Percentiles rank a stretch among this genome's conserved stretches.
Evolutionary conservation across 164 flowering plant species (phyloP).

Genomic region (Echeveria elegans): DNA sequence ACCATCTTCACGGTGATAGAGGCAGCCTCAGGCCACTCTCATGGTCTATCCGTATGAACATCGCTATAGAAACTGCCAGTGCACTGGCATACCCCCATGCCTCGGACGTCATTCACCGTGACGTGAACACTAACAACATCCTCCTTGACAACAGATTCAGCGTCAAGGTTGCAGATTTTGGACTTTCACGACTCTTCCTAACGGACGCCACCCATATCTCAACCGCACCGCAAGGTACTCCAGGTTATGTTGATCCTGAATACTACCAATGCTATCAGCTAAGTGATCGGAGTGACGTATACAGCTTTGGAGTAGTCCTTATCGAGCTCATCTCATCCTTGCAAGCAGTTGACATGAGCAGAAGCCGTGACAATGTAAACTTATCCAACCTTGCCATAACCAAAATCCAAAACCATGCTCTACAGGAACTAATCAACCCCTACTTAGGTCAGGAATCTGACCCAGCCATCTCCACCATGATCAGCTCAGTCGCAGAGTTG

Average conservation of each 20-base stretch:
- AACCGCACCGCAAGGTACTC: conserved; percentile 9
- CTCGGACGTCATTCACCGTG: conserved; percentile 6
- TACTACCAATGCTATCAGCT: conserved; percentile 9
- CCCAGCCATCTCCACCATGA: neutral
- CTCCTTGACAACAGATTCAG: conserved; percentile 5
- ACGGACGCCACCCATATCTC: conserved; percentile 8
- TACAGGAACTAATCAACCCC: conserved; percentile 3
- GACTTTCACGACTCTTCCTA: conserved; percentile 2
- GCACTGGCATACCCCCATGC: conserved; percentile 5
- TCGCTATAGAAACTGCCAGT: conserved; percentile 2
- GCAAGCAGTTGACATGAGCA: conserved; percentile 3
- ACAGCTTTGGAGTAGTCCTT: conserved; percentile 9
- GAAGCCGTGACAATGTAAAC: conserved; percentile 3
- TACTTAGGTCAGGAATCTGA: neutral
- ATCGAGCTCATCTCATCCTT: conserved; percentile 9
- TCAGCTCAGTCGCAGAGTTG: neutral
- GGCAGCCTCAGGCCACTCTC: neutral
- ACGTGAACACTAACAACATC: conserved; percentile 10
- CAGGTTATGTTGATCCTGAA: conserved; percentile 8
- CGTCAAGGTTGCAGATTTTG: conserved; percentile 7
- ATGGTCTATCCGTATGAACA: conserved; percentile 7
- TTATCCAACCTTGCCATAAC: conserved; percentile 7
- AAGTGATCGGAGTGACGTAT: neutral
- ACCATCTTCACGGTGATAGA: conserved; percentile 4
- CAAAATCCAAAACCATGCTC: conserved; percentile 3